These are phyloP conservation scores for Ambispora gerdemannii DNA, from an alignment of 192 early-diverging fungal genomes.

Conservation along the genomic window DNA sequence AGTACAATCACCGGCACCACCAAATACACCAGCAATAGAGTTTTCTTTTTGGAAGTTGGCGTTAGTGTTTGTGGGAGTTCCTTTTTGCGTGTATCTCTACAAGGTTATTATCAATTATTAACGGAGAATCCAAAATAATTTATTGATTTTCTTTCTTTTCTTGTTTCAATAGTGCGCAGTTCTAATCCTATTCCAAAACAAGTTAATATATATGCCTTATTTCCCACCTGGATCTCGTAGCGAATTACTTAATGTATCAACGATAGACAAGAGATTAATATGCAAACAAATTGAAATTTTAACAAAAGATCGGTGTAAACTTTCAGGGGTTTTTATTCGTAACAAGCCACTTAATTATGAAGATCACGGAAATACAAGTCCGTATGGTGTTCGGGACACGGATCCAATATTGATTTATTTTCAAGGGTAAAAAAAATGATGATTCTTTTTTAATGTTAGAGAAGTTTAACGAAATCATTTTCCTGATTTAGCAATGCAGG, in stretches of 20 bases:
- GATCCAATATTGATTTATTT: conserved; percentile 44
- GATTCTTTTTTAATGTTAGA: neutral
- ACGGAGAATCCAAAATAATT: neutral
- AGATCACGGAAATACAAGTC: conserved; percentile 2
- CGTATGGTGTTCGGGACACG: neutral
- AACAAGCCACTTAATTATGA: neutral
- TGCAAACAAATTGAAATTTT: conserved; percentile 20
- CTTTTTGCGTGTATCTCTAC: conserved; percentile 31
- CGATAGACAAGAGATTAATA: neutral
- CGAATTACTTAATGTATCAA: neutral
- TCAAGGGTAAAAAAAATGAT: conserved; percentile 36
- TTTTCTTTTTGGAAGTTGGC: neutral
- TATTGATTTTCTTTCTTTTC: no score
- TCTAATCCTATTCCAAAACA: conserved; percentile 42
- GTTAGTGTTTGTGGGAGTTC: conserved; percentile 29
- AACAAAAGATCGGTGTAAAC: neutral
- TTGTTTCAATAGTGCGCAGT: conserved; percentile 33
- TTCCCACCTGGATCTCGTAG: conserved; percentile 38
- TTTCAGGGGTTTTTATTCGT: conserved; percentile 27
- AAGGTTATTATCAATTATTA: conserved; percentile 21
- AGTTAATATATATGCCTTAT: conserved; percentile 44
- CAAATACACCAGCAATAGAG: no score
- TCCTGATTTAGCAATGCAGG: conserved; percentile 38
- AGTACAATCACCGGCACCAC: no score
- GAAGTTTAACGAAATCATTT: neutral